phyloP scores from a whole-genome alignment of 331 rosid genomes.

The Acacia pycnantha region DNA sequence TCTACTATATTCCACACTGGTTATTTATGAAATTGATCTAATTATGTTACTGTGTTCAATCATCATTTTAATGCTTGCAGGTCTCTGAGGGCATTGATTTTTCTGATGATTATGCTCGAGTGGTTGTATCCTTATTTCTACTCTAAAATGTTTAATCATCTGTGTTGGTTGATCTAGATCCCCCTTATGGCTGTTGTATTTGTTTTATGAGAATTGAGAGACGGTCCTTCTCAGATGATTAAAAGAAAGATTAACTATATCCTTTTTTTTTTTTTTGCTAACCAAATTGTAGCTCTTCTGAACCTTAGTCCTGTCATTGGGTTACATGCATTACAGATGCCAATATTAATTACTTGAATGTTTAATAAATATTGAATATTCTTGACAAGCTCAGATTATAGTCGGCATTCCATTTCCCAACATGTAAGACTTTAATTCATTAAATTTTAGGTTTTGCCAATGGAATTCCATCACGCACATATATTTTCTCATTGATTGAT shows the following conservation, averaged over 20 bases:
- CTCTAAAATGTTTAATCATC: not conserved
- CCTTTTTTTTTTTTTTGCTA: not conserved
- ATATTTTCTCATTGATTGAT: conserved; percentile 43
- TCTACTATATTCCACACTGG: not conserved
- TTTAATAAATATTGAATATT: conserved; percentile 23
- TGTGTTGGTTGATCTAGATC: not conserved
- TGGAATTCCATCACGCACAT: not conserved
- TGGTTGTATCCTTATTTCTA: conserved; percentile 77
- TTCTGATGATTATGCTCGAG: conserved; percentile 91
- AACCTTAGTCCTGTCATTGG: not conserved
- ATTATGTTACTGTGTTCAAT: conserved; percentile 26
- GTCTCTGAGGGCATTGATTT: conserved; percentile 98
- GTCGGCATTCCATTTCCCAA: conserved; percentile 97
- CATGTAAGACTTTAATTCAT: conserved; percentile 58
- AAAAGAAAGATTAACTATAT: not conserved
- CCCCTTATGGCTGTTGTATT: not conserved
- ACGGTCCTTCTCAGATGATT: conserved; percentile 11
- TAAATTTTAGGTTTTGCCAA: conserved; percentile 17
- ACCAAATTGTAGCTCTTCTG: conserved; percentile 21
- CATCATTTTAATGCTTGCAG: conserved; percentile 51
- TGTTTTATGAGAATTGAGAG: conserved; percentile 13
- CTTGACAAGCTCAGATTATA: conserved; percentile 90
- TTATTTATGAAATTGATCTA: conserved; percentile 15
- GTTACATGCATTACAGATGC: not conserved
- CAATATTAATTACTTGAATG: conserved; percentile 10